phyloP scores from a whole-genome alignment of 306 rosid genomes.

The Styphnolobium japonicum region DNA sequence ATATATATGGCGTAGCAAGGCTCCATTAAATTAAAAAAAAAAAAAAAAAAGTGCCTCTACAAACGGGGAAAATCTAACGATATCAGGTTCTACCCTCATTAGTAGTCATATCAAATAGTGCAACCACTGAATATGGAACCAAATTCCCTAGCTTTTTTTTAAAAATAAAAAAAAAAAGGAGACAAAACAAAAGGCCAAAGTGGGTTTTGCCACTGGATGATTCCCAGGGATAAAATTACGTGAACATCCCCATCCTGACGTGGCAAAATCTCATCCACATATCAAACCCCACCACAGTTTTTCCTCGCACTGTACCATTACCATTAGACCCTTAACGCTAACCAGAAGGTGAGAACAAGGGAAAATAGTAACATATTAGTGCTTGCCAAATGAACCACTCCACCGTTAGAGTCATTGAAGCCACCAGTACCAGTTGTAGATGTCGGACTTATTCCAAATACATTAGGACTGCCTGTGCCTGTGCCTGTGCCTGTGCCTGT shows the following conservation, averaged over 20 bases:
- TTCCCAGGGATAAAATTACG: slow-evolving; percentile 32
- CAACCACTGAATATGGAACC: slow-evolving; percentile 61
- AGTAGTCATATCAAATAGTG: slow-evolving; percentile 32
- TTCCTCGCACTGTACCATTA: not conserved
- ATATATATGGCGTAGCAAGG: too few species aligned
- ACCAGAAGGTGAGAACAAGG: slow-evolving; percentile 34
- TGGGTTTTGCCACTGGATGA: slow-evolving; percentile 54
- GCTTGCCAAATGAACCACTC: slow-evolving; percentile 22
- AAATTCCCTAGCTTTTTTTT: slow-evolving; percentile 42
- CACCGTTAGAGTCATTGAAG: slow-evolving; percentile 27
- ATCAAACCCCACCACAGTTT: slow-evolving; percentile 14
- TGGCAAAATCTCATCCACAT: slow-evolving; percentile 50
- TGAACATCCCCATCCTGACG: not conserved
- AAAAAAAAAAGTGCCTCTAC: slow-evolving; percentile 45
- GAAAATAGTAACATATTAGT: slow-evolving; percentile 9
- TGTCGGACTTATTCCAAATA: slow-evolving; percentile 69
- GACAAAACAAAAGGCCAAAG: slow-evolving; percentile 13
- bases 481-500: slow-evolving; percentile 21
- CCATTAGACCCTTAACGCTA: slow-evolving; percentile 38
- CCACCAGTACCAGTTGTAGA: slow-evolving; percentile 43
- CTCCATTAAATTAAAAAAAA: slow-evolving; percentile 36
- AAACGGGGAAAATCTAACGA: too few species aligned
- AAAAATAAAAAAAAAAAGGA: not conserved
- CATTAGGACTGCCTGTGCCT: slow-evolving; percentile 39
- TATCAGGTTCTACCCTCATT: slow-evolving; percentile 39